Base-by-base conservation (phyloP, 2,329 filamentous ascomycete genomes). In the Aspergillus chevalieri region DNA sequence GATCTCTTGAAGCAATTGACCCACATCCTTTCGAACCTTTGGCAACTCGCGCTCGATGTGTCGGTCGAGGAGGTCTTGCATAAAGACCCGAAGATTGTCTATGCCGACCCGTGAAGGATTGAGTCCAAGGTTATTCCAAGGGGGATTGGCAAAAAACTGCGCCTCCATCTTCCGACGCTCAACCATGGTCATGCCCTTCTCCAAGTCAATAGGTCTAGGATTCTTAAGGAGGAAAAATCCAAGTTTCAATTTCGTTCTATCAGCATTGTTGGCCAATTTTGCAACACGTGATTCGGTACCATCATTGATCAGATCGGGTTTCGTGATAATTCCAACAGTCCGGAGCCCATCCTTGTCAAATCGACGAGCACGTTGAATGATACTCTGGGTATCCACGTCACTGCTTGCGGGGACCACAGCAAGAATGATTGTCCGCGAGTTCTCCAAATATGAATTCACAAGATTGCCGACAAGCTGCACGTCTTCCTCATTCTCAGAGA, bases 401-500 rank as follows among this genome's bases (percentile, higher is more conserved):
- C 69, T 73, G 9, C 63, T 67, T 2, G 71, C 74, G 9, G 68
- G 68, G 2, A 78, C 56, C 0, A 78, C 73, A 1, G 73, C 71
- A 10, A 78, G 61, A 12, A 74, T 71, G 28, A 78, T 74, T 5
- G 69, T 76, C 22, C 70, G 62, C 4, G 66, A 60, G 28, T 71
- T 67, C 8, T 61, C 50, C 33, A 77, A 69, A 46, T 78, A 78
- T 0, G 55, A 56, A 28, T 63, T 51, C 3, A 71, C 69, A 0
- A 84, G 69, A 0, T 68, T 58, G 24, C 76, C 72, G 41, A 83
- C 79, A 3, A 79, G 75, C 55, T 73, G 66, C 50, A 80, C 78
- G 47, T 83, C 80, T 48, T 78, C 71, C 21, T 77, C 72, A 56
- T 77, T 78, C 52, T 77, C 75, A 10, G 80, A 75, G 19, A 76